These are phyloP conservation scores for Hymenoscyphus linearis DNA, from an alignment of 2,329 filamentous ascomycete genomes.

Conservation along the genomic window DNA sequence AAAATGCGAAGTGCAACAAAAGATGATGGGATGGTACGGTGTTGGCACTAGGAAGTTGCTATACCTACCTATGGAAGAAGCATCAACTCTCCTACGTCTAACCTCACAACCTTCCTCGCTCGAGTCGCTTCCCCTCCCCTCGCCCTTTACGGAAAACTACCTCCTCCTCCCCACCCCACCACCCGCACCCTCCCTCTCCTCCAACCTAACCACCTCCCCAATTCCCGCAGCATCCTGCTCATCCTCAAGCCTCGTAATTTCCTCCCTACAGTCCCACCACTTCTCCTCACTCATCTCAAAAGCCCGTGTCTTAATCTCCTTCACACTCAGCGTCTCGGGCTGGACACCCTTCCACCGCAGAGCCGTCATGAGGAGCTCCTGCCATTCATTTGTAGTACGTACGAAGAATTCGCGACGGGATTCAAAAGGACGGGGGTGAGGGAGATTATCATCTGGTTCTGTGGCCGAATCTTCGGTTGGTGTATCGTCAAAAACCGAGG, in stretches of 20 bases:
- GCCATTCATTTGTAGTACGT: slow-evolving; percentile 84
- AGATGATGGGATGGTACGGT: too few relatives aligned
- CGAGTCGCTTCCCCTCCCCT: neutral
- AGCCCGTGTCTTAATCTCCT: slow-evolving; percentile 87
- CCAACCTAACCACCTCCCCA: slow-evolving; percentile 85
- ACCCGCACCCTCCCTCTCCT: slow-evolving; percentile 58
- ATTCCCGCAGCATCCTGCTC: slow-evolving; percentile 86
- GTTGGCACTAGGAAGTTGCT: too few relatives aligned
- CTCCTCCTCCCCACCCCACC: slow-evolving; percentile 27
- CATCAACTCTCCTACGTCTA: neutral
- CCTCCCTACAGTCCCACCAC: slow-evolving; percentile 98
- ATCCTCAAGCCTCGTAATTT: slow-evolving; percentile 85
- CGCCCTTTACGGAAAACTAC: slow-evolving; percentile 8
- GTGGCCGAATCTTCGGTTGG: slow-evolving; percentile 20
- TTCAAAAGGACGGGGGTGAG: slow-evolving; percentile 59
- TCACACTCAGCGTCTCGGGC: slow-evolving; percentile 66
- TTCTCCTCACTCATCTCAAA: slow-evolving; percentile 92
- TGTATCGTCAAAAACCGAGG: slow-evolving; percentile 53
- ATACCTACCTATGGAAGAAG: too few relatives aligned
- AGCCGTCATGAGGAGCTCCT: slow-evolving; percentile 74
- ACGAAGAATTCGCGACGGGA: slow-evolving; percentile 86
- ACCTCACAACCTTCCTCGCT: neutral
- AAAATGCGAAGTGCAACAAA: too few relatives aligned
- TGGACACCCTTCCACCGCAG: slow-evolving; percentile 63
- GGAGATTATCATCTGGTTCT: slow-evolving; percentile 26